phyloP scores from a whole-genome alignment of 305 asterid species.

The Nicotiana rustica region DNA sequence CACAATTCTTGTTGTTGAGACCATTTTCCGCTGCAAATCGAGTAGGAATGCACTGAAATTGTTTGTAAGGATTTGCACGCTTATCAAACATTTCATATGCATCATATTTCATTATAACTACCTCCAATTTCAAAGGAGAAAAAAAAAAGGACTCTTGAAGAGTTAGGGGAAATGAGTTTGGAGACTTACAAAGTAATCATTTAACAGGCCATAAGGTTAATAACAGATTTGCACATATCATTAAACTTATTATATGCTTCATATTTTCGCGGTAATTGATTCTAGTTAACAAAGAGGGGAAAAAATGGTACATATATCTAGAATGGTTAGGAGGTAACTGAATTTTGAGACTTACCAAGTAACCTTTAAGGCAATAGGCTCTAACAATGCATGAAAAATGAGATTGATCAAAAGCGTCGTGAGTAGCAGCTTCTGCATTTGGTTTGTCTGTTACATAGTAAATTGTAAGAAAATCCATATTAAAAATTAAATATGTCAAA shows the following conservation, averaged over 20 bases:
- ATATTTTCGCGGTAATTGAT: too few relatives aligned
- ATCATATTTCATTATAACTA: background rate
- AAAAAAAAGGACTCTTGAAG: background rate
- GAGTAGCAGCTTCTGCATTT: constrained; percentile 11
- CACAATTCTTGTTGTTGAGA: constrained; percentile 18
- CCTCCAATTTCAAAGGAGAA: background rate
- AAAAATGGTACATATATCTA: background rate
- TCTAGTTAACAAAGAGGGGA: background rate
- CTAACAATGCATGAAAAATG: constrained; percentile 13
- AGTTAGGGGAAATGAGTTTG: too few relatives aligned
- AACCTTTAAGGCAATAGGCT: background rate
- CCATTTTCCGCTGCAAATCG: background rate
- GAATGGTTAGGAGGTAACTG: too few relatives aligned
- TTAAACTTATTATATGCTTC: too few relatives aligned
- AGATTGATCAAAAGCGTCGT: background rate
- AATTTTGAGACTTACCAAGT: constrained; percentile 25
- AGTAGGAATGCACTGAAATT: constrained; percentile 27
- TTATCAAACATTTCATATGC: background rate
- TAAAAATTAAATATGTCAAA: too few relatives aligned
- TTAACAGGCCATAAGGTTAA: background rate
- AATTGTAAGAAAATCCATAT: too few relatives aligned
- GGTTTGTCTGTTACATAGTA: too few relatives aligned
- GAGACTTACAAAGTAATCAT: constrained; percentile 21
- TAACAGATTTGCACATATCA: too few relatives aligned
- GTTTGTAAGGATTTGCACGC: background rate